phyloP scores from a whole-genome alignment of 768 basidiomycete genomes.

The Russula emetica region DNA sequence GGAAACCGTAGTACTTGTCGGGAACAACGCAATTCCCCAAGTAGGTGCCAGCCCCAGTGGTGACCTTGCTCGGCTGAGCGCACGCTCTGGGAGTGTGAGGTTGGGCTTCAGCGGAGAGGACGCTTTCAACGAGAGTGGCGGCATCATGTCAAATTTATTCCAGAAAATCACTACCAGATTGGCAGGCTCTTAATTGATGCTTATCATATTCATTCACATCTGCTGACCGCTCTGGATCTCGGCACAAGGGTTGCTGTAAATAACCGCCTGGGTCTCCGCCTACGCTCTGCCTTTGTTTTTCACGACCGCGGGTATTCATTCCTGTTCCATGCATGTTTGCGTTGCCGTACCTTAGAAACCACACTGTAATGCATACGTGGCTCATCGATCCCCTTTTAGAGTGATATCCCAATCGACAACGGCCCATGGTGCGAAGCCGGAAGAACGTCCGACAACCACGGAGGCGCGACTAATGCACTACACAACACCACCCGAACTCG shows the following conservation, averaged over 20 bases:
- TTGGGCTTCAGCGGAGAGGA: conserved; percentile 26
- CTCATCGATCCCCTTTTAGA: conserved; percentile 14
- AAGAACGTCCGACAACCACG: conserved; percentile 27
- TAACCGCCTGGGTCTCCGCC: background rate
- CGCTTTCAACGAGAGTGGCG: conserved; percentile 14
- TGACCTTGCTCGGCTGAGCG: conserved; percentile 18
- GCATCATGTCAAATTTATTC: conserved; percentile 3
- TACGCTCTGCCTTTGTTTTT: background rate
- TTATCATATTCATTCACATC: conserved; percentile 3
- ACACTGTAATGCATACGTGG: conserved; percentile 5
- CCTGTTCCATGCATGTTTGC: conserved; percentile 6
- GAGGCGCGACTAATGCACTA: conserved; percentile 24
- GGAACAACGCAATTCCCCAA: conserved; percentile 7
- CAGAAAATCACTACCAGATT: conserved; percentile 11
- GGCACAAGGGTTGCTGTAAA: conserved; percentile 7
- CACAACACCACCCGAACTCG: conserved; percentile 8
- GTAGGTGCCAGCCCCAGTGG: background rate
- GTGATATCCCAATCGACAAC: conserved; percentile 15
- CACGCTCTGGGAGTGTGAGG: conserved; percentile 14
- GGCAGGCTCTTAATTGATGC: conserved; percentile 7
- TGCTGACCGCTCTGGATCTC: conserved; percentile 14
- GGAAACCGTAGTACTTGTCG: conserved; percentile 20
- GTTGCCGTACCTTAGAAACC: conserved; percentile 16
- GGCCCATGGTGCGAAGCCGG: conserved; percentile 15
- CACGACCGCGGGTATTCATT: conserved; percentile 13